These are phyloP conservation scores for Metarhizium album DNA, from an alignment of 2,329 filamentous ascomycete genomes.

Conservation along the genomic window DNA sequence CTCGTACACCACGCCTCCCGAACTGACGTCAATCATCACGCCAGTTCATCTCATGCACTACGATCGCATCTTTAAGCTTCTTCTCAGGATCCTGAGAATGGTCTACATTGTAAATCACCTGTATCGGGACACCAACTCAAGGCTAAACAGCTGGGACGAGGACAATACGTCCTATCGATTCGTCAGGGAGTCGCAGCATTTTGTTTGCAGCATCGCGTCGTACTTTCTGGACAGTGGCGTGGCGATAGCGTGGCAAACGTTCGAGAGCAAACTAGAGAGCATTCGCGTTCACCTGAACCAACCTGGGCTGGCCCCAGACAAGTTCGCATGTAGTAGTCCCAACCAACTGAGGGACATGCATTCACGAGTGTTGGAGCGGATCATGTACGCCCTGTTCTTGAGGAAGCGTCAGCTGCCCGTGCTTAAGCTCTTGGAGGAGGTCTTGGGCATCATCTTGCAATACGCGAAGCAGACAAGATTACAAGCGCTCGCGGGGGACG, in stretches of 20 bases:
- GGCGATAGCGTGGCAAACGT: slow-evolving; percentile 58
- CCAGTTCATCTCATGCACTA: slow-evolving; percentile 63
- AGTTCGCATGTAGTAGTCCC: slow-evolving; percentile 41
- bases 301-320: slow-evolving; percentile 24
- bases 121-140: slow-evolving; percentile 42
- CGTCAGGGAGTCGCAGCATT: slow-evolving; percentile 67
- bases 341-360: slow-evolving; percentile 59
- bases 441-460: slow-evolving; percentile 60
- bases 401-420: slow-evolving; percentile 66
- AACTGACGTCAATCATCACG: slow-evolving; percentile 65
- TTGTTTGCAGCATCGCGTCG: slow-evolving; percentile 59
- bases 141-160: slow-evolving; percentile 22
- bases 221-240: slow-evolving; percentile 79
- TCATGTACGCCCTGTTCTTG: slow-evolving; percentile 63
- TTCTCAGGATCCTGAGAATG: slow-evolving; percentile 70
- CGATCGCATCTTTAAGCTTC: slow-evolving; percentile 70
- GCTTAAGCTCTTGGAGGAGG: slow-evolving; percentile 62
- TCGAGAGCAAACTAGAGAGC: slow-evolving; percentile 53
- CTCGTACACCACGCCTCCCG: slow-evolving; percentile 66
- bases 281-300: slow-evolving; percentile 47
- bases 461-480: slow-evolving; percentile 48
- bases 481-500: slow-evolving; percentile 22
- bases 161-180: slow-evolving; percentile 45
- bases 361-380: slow-evolving; percentile 61
- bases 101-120: slow-evolving; percentile 62